phyloP scores from a whole-genome alignment of 2,329 filamentous ascomycete genomes.

The Penicillium polonicum region DNA sequence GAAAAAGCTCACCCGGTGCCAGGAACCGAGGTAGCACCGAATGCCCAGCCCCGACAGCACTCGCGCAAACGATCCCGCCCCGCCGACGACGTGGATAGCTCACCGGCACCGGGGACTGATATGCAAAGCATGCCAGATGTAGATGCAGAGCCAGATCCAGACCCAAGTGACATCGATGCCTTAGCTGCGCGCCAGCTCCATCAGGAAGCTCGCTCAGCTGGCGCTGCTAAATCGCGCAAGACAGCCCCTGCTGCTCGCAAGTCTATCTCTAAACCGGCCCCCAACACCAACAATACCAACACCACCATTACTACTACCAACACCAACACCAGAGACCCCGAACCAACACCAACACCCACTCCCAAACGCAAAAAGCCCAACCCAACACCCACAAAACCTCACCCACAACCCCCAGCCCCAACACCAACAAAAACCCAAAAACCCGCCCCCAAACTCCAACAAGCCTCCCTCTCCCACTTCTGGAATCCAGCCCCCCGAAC shows the following conservation, averaged over 20 bases:
- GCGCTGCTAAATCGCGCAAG: slow-evolving; percentile 42
- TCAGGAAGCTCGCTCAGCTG: slow-evolving; percentile 64
- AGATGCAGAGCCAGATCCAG: slow-evolving; percentile 39
- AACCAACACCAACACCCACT: slow-evolving; percentile 15
- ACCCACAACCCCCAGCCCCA: slow-evolving; percentile 4
- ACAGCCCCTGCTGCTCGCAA: slow-evolving; percentile 17
- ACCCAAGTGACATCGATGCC: slow-evolving; percentile 69
- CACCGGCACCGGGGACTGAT: slow-evolving; percentile 39
- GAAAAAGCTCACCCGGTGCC: slow-evolving; percentile 51
- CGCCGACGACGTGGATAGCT: slow-evolving; percentile 49
- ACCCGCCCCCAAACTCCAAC: slow-evolving; percentile 9
- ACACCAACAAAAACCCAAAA: not conserved
- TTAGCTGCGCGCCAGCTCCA: slow-evolving; percentile 72
- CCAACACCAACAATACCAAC: slow-evolving; percentile 9
- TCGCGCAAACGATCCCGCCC: slow-evolving; percentile 17
- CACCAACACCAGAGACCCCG: not conserved
- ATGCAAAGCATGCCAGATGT: slow-evolving; percentile 23
- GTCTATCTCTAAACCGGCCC: slow-evolving; percentile 4
- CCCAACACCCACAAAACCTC: slow-evolving; percentile 9
- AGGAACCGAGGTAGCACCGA: slow-evolving; percentile 11
- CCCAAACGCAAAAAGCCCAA: slow-evolving; percentile 29
- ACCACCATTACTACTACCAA: not conserved
- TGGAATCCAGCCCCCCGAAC: slow-evolving; percentile 34
- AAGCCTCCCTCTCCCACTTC: slow-evolving; percentile 16
- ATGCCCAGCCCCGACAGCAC: not conserved